Percentiles rank a stretch among this genome's conserved stretches.
These are phyloP conservation scores for Stentor coeruleus DNA, from an alignment of 73 alveolate genomes.

Conservation along the genomic window DNA sequence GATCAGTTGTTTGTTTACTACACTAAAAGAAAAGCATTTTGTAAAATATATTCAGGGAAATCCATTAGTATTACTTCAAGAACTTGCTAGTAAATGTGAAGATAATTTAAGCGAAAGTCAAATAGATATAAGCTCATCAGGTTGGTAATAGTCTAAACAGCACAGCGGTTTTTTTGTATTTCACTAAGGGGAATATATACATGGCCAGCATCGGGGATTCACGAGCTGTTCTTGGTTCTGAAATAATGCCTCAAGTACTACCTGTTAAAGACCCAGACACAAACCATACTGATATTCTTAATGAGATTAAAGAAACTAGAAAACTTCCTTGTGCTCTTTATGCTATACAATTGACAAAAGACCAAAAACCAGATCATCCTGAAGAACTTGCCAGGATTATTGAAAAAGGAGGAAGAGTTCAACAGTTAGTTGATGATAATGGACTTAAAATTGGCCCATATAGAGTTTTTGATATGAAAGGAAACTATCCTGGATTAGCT, in stretches of 20 bases:
- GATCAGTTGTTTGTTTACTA: not conserved
- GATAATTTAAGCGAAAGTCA: not conserved
- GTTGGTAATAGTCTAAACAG: too few relatives aligned
- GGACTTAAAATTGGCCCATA: conserved; percentile 27
- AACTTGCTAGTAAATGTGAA: conserved; percentile 21
- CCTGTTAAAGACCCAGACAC: conserved; percentile 8
- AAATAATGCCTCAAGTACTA: not conserved
- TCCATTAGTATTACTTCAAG: not conserved
- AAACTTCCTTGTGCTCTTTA: not conserved
- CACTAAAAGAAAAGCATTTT: not conserved
- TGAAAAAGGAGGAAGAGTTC: conserved; percentile 24
- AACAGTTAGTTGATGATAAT: conserved; percentile 9
- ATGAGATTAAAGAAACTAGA: not conserved
- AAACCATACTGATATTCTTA: not conserved
- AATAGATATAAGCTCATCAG: conserved; percentile 21
- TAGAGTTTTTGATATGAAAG: conserved; percentile 1
- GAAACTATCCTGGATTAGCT: not conserved
- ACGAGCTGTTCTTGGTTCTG: not conserved
- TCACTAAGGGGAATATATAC: not conserved
- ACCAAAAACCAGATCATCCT: conserved; percentile 23
- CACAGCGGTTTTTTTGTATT: not conserved
- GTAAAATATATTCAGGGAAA: not conserved
- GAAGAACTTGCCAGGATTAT: conserved; percentile 19
- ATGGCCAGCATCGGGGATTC: conserved; percentile 23
- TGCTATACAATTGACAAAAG: conserved; percentile 18